Evolutionary conservation across 2,329 filamentous ascomycete genomes (phyloP).

Genomic region (Cladosporium sp.): DNA sequence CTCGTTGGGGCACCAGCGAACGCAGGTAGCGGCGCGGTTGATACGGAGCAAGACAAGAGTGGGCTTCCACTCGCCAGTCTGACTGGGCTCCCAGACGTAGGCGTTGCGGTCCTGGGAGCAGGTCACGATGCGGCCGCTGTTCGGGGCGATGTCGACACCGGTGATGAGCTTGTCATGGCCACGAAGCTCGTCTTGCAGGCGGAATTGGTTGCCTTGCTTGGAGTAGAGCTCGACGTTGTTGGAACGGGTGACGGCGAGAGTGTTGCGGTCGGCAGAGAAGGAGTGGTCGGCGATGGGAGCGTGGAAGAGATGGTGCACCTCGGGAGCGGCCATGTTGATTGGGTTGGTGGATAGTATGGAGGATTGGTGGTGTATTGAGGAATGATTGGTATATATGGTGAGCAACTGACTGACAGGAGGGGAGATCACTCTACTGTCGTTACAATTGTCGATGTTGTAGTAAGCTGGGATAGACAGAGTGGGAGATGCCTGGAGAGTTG

Average conservation of each 20-base stretch:
- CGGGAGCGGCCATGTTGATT: slow-evolving; percentile 67
- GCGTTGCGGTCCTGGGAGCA: slow-evolving; percentile 98
- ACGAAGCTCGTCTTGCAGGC: slow-evolving; percentile 84
- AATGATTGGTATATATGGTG: too few relatives aligned
- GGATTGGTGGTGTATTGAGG: background rate
- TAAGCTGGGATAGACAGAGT: background rate
- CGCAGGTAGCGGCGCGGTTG: slow-evolving; percentile 92
- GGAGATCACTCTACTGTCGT: slow-evolving; percentile 85
- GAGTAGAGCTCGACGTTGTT: slow-evolving; percentile 85
- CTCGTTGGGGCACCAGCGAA: slow-evolving; percentile 95
- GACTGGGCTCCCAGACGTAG: slow-evolving; percentile 93
- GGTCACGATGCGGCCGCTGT: slow-evolving; percentile 88
- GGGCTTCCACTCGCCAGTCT: slow-evolving; percentile 85
- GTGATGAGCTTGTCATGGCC: slow-evolving; percentile 97
- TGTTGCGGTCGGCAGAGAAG: slow-evolving; percentile 86
- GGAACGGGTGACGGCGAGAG: slow-evolving; percentile 86
- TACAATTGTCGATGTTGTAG: slow-evolving; percentile 1
- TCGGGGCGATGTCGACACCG: slow-evolving; percentile 89
- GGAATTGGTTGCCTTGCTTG: slow-evolving; percentile 67
- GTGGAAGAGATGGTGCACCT: slow-evolving; percentile 97
- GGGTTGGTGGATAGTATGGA: background rate
- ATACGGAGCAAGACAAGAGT: slow-evolving; percentile 95
- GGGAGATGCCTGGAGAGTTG: background rate
- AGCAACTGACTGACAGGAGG: slow-evolving; percentile 76
- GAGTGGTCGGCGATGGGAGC: slow-evolving; percentile 95